phyloP scores from a whole-genome alignment of 1,284 basidiomycete genomes.

The Trametes pubescens region DNA sequence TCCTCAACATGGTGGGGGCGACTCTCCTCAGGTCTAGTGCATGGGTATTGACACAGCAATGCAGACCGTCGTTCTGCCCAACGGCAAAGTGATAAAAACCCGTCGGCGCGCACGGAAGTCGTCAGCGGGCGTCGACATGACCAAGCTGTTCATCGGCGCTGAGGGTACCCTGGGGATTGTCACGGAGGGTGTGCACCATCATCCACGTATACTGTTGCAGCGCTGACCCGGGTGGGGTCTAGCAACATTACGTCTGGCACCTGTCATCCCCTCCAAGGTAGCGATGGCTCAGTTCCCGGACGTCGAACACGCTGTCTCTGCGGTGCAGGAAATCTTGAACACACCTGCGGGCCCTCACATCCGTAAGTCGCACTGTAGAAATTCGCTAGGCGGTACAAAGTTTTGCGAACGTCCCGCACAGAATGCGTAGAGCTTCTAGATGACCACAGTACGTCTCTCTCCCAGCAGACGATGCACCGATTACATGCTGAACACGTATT shows the following conservation, averaged over 20 bases:
- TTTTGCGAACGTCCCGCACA: conserved; percentile 19
- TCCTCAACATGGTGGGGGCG: conserved; percentile 72
- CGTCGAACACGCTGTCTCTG: conserved; percentile 72
- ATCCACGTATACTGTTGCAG: neutral
- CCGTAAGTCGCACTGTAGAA: conserved; percentile 52
- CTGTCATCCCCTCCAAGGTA: conserved; percentile 78
- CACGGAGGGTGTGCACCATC: conserved; percentile 71
- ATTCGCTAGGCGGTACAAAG: conserved; percentile 57
- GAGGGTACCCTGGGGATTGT: conserved; percentile 95
- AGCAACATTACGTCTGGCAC: conserved; percentile 85
- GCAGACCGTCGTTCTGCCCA: conserved; percentile 89
- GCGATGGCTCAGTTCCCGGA: conserved; percentile 76
- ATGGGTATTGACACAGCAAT: neutral
- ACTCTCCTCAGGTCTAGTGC: neutral
- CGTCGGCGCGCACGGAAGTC: conserved; percentile 88
- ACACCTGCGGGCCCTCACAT: conserved; percentile 65
- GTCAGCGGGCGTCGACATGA: conserved; percentile 90
- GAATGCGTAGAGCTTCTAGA: conserved; percentile 84
- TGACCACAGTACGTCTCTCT: conserved; percentile 56
- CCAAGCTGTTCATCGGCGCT: conserved; percentile 93
- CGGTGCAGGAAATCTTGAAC: conserved; percentile 80
- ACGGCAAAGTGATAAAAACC: conserved; percentile 94
- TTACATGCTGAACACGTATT: neutral
- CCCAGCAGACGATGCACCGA: neutral
- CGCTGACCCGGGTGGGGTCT: conserved; percentile 13